A percentile compares a stretch with the other conserved stretches of the same genome.
Conservation (phyloP, 78 protist genomes). For the Polysphondylium violaceum region DNA sequence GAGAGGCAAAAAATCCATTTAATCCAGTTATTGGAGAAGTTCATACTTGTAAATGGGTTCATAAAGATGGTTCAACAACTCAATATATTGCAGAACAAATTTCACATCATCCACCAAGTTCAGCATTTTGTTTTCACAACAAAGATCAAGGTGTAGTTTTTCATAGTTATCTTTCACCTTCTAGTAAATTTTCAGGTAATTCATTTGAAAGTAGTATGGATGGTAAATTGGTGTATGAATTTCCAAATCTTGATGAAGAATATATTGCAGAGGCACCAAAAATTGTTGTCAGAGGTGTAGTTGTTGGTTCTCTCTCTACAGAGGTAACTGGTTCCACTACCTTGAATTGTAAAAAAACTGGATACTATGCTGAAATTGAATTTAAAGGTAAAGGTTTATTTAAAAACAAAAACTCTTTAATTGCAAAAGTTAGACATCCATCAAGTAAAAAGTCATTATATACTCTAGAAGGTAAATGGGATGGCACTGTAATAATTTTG, state of each 20-base stretch:
- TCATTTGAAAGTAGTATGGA: conserved; percentile 54
- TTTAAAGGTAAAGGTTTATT: conserved; percentile 62
- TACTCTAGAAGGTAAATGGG: conserved; percentile 55
- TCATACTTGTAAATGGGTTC: conserved; percentile 39
- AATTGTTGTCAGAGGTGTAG: conserved; percentile 65
- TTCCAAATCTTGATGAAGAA: conserved; percentile 22
- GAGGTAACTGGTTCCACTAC: conserved; percentile 48
- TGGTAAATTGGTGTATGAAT: conserved; percentile 34
- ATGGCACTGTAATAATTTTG: conserved; percentile 39
- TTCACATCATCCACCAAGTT: conserved; percentile 67
- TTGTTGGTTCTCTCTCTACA: conserved; percentile 40
- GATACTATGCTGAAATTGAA: conserved; percentile 61
- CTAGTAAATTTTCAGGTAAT: conserved; percentile 67
- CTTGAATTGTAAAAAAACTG: conserved; percentile 33
- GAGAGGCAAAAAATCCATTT: conserved; percentile 48
- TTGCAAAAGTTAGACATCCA: conserved; percentile 52
- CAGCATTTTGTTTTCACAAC: conserved; percentile 43
- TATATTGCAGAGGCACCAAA: conserved; percentile 65
- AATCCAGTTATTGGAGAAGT: conserved; percentile 67
- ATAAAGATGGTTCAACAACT: conserved; percentile 41
- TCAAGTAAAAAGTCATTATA: conserved; percentile 39
- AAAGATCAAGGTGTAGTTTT: conserved; percentile 12
- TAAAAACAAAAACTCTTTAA: conserved; percentile 16
- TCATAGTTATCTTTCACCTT: conserved; percentile 50
- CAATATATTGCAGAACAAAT: conserved; percentile 63